Conservation (phyloP, 345 rosid species). For the Luvunga scandens region DNA sequence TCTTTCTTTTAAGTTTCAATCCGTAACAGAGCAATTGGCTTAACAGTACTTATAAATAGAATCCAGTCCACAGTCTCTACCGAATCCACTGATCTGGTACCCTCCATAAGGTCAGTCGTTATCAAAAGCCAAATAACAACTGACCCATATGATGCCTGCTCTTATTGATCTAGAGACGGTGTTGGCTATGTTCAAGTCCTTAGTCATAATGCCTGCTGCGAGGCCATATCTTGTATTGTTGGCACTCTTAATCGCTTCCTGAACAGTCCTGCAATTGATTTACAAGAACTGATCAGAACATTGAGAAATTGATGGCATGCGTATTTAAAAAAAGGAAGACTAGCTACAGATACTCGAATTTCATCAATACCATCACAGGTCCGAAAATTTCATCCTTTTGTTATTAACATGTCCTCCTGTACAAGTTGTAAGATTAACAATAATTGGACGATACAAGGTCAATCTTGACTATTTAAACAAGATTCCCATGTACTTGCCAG, state of each 20-base stretch:
- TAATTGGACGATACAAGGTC: neutral
- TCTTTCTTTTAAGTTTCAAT: too few relatives aligned
- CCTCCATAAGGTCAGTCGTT: constrained; percentile 68
- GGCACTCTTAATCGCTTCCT: constrained; percentile 61
- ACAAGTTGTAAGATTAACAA: neutral
- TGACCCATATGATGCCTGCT: constrained; percentile 69
- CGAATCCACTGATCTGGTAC: constrained; percentile 67
- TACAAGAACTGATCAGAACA: neutral
- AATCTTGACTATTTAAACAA: neutral
- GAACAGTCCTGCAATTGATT: constrained; percentile 48
- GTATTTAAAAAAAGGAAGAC: too few relatives aligned
- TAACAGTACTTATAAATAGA: constrained; percentile 54
- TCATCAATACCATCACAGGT: constrained; percentile 70
- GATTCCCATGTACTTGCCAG: neutral
- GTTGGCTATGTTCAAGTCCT: constrained; percentile 58
- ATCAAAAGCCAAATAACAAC: constrained; percentile 67
- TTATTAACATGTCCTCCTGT: constrained; percentile 70
- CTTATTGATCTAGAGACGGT: constrained; percentile 66
- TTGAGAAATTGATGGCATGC: too few relatives aligned
- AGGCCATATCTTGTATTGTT: constrained; percentile 71
- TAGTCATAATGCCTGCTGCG: constrained; percentile 74
- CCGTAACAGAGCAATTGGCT: too few relatives aligned
- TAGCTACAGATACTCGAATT: constrained; percentile 37
- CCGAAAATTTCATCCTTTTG: constrained; percentile 76
- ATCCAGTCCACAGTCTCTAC: constrained; percentile 62